phyloP scores from a whole-genome alignment of 495 filamentous ascomycete genomes.

The Podospora pseudoanserina region DNA sequence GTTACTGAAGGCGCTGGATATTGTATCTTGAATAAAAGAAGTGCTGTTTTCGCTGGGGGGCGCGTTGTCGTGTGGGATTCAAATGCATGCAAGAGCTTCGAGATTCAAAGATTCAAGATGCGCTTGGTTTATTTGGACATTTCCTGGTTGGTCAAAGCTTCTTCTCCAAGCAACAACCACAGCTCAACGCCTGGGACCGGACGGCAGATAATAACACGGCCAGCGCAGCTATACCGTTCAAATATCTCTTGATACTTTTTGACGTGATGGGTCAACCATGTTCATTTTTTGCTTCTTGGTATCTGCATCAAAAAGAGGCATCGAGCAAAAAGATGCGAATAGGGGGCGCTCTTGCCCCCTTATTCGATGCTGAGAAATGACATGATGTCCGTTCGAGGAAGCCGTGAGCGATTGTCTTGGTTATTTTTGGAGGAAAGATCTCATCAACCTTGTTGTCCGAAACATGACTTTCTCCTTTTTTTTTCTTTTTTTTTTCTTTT shows the following conservation, averaged over 20 bases:
- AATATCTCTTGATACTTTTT: not conserved
- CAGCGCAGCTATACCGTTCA: not conserved
- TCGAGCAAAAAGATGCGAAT: not conserved
- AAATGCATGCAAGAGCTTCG: not conserved
- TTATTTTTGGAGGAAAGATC: not conserved
- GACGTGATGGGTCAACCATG: not conserved
- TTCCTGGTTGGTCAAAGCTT: conserved; percentile 26
- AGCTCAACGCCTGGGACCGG: not conserved
- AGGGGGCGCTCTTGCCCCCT: not conserved
- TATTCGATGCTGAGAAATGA: not conserved
- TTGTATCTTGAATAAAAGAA: not conserved
- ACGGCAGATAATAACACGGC: not conserved
- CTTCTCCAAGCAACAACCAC: conserved; percentile 5
- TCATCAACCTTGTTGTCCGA: not conserved
- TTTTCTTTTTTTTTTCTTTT: too few relatives aligned
- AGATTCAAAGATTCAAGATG: not conserved
- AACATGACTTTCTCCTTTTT: not conserved
- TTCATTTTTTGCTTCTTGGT: not conserved
- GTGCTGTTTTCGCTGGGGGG: not conserved
- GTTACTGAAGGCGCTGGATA: not conserved
- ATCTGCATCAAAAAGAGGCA: not conserved
- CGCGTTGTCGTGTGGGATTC: not conserved
- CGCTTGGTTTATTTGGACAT: conserved; percentile 23
- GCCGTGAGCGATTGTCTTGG: not conserved
- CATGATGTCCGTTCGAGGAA: not conserved